These are phyloP conservation scores for Pseudogymnoascus sp. DNA, from an alignment of 2,329 filamentous ascomycete genomes.

Conservation along the genomic window DNA sequence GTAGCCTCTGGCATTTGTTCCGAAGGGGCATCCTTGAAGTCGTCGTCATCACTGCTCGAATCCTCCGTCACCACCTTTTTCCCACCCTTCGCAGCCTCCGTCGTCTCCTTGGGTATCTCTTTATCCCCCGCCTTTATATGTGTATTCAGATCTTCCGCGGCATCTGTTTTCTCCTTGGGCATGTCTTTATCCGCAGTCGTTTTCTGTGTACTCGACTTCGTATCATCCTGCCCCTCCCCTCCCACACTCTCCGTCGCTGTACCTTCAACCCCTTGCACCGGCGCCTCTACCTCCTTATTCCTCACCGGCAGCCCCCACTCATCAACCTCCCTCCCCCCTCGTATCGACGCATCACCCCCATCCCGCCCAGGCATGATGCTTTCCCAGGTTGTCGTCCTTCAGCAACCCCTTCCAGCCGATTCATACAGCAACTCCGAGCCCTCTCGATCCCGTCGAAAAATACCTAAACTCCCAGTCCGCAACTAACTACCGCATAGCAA, in stretches of 20 bases:
- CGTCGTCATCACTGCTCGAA: slow-evolving; percentile 33
- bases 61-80: slow-evolving; percentile 20
- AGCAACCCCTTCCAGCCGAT: not conserved
- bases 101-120: slow-evolving; percentile 18
- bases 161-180: not conserved
- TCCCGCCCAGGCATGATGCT: slow-evolving; percentile 7
- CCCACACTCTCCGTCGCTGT: not conserved
- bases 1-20: slow-evolving; percentile 22
- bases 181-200: not conserved
- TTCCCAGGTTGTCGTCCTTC: not conserved
- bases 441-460: not conserved
- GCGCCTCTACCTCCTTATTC: not conserved
- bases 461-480: not conserved
- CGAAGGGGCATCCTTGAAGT: slow-evolving; percentile 32
- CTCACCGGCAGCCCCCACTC: slow-evolving; percentile 8
- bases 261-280: not conserved
- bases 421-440: not conserved
- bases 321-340: slow-evolving; percentile 22
- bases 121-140: slow-evolving; percentile 10
- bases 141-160: slow-evolving; percentile 11
- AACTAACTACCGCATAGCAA: not conserved
- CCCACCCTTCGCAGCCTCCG: not conserved
- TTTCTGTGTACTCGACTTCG: not conserved
- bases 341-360: slow-evolving; percentile 24
- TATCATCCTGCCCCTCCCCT: not conserved